phyloP scores from a whole-genome alignment of 345 rosid genomes.

The Syzygium grande region DNA sequence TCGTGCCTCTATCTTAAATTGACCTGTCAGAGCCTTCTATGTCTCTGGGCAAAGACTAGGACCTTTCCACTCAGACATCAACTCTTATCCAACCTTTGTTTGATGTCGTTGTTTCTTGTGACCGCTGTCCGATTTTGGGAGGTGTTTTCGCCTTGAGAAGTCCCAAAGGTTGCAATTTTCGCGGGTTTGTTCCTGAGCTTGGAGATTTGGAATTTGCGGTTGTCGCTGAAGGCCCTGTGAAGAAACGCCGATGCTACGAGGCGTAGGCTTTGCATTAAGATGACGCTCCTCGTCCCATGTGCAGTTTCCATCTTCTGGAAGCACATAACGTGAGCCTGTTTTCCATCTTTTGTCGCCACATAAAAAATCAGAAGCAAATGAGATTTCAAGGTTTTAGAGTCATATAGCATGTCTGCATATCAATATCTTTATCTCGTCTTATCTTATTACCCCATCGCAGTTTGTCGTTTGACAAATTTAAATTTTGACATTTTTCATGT shows the following conservation, averaged over 20 bases:
- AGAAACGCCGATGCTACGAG: not conserved
- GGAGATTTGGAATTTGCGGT: not conserved
- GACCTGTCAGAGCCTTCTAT: not conserved
- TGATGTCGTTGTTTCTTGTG: not conserved
- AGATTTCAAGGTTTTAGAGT: not conserved
- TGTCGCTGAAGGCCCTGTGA: not conserved
- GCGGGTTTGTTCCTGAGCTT: not conserved
- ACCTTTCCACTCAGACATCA: not conserved
- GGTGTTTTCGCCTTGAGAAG: not conserved
- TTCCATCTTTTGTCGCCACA: not conserved
- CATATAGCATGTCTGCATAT: not conserved
- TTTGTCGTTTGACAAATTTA: not conserved
- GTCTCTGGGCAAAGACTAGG: not conserved
- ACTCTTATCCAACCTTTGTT: not conserved
- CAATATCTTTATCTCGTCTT: not conserved
- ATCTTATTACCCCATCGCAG: not conserved
- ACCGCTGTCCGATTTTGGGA: not conserved
- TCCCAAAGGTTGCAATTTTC: not conserved
- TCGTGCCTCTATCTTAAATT: not conserved
- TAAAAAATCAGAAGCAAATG: not conserved
- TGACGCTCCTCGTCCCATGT: not conserved
- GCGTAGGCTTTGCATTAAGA: not conserved
- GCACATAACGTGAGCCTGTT: not conserved
- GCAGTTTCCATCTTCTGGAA: not conserved
- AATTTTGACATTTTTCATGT: not conserved